A percentile compares a stretch with the other conserved stretches of the same genome.
phyloP scores from a whole-genome alignment of 2,329 filamentous ascomycete genomes.

The Hypoxylon sp. region DNA sequence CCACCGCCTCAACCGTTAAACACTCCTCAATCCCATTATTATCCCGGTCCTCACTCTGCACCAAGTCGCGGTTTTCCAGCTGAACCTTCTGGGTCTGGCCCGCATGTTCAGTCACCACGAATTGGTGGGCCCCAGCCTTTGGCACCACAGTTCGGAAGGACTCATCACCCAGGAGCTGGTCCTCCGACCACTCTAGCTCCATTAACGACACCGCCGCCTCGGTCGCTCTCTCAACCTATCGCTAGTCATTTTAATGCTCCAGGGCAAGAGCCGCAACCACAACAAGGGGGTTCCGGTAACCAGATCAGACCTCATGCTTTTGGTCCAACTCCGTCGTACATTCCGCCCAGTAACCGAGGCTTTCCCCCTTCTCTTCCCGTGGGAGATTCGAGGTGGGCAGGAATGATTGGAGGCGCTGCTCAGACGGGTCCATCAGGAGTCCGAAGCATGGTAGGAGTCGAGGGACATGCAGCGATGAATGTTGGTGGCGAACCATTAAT shows the following conservation, averaged over 20 bases:
- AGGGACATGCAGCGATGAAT: constrained; percentile 50
- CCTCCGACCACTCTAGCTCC: constrained; percentile 46
- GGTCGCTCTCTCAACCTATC: constrained; percentile 51
- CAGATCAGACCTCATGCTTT: constrained; percentile 43
- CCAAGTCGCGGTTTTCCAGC: constrained; percentile 39
- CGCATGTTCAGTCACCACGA: constrained; percentile 43
- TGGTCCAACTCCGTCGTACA: constrained; percentile 43
- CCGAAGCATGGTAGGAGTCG: constrained; percentile 47
- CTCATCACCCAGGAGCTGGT: constrained; percentile 40
- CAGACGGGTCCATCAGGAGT: constrained; percentile 38
- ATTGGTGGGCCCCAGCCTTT: constrained; percentile 45
- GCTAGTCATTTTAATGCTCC: constrained; percentile 41
- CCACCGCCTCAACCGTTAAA: constrained; percentile 52
- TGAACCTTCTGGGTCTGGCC: constrained; percentile 43
- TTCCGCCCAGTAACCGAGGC: constrained; percentile 41
- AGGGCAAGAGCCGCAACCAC: constrained; percentile 44
- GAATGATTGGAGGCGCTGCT: constrained; percentile 36
- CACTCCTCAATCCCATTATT: constrained; percentile 51
- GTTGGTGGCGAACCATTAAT: constrained; percentile 61
- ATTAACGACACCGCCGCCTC: constrained; percentile 46
- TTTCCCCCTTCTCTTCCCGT: constrained; percentile 43
- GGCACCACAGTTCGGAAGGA: constrained; percentile 49
- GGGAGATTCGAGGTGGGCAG: constrained; percentile 47
- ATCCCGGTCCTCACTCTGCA: constrained; percentile 38
- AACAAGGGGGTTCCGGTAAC: constrained; percentile 30